Percentiles rank a stretch among this genome's conserved stretches.
Conservation (phyloP, 2,329 filamentous ascomycete species). For the Xylariaceae sp. region DNA sequence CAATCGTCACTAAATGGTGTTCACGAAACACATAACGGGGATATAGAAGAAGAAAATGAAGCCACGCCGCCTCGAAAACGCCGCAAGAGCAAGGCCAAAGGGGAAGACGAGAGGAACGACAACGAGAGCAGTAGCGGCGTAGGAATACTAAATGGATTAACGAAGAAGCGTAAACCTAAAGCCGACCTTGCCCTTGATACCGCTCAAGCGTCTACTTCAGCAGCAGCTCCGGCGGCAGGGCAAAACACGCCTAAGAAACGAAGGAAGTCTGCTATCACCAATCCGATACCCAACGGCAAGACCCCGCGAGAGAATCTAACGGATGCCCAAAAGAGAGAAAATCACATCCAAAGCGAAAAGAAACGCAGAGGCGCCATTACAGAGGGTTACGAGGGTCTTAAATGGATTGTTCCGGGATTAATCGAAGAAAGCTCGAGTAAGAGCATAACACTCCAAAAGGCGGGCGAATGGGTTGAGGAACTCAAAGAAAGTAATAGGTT, state of each 20-base stretch:
- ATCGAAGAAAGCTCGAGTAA: conserved; percentile 76
- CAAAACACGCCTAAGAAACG: conserved; percentile 40
- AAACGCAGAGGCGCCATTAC: conserved; percentile 66
- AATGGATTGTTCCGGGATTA: conserved; percentile 70
- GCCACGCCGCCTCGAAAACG: conserved; percentile 48
- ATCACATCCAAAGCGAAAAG: conserved; percentile 58
- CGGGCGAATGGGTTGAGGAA: conserved; percentile 74
- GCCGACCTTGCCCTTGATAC: conserved; percentile 34
- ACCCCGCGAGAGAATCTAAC: conserved; percentile 67
- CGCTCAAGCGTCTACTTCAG: no score
- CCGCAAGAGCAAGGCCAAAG: conserved; percentile 51
- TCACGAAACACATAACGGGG: conserved; percentile 24
- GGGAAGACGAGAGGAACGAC: conserved; percentile 42
- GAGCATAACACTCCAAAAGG: conserved; percentile 71
- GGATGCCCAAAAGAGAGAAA: conserved; percentile 82
- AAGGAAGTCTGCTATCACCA: conserved; percentile 50
- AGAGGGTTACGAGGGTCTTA: conserved; percentile 77
- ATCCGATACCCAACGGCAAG: conserved; percentile 43
- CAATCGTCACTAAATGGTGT: conserved; percentile 18
- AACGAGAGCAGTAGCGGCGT: conserved; percentile 30
- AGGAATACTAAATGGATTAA: conserved; percentile 30
- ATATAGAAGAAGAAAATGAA: conserved; percentile 32
- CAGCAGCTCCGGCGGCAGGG: conserved; percentile 34
- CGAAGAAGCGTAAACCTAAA: conserved; percentile 47
- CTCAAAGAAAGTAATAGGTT: conserved; percentile 67